Conservation (phyloP, 495 filamentous ascomycete genomes). For the Evansstolkia leycettana region DNA sequence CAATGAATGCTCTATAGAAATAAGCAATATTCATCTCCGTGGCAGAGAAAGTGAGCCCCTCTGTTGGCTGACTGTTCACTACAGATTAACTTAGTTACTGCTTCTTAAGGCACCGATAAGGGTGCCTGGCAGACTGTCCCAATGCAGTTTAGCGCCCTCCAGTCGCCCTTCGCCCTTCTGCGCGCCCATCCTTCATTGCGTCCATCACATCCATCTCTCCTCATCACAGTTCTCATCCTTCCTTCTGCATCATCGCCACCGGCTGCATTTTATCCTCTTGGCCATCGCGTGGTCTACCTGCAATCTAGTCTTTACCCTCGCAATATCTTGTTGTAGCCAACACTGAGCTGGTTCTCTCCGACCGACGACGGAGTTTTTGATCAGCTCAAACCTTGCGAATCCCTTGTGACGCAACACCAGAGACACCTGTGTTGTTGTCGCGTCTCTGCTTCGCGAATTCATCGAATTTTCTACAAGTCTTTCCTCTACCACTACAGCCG, state of each 20-base stretch:
- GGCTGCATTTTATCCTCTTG: no score
- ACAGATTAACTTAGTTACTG: no score
- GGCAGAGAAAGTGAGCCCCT: no score
- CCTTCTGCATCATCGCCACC: neutral
- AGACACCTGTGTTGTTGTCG: neutral
- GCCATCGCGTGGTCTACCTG: constrained; percentile 2
- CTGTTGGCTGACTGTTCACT: no score
- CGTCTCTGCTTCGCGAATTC: neutral
- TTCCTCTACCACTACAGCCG: constrained; percentile 1
- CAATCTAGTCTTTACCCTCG: constrained; percentile 1
- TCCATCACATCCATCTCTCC: no score
- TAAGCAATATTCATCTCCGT: no score
- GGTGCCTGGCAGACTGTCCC: no score
- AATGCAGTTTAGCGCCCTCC: constrained; percentile 1
- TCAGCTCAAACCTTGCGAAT: neutral
- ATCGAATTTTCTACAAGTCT: neutral
- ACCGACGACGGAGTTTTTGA: neutral
- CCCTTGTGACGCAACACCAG: neutral
- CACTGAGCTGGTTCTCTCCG: no score
- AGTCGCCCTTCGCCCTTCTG: neutral
- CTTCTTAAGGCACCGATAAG: no score
- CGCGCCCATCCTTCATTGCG: neutral
- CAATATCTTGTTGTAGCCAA: no score
- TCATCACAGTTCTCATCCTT: neutral
- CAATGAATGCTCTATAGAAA: no score